A percentile compares a stretch with the other conserved stretches of the same genome.
phyloP scores from a whole-genome alignment of 768 basidiomycete genomes.

The Pisolithus microcarpus region DNA sequence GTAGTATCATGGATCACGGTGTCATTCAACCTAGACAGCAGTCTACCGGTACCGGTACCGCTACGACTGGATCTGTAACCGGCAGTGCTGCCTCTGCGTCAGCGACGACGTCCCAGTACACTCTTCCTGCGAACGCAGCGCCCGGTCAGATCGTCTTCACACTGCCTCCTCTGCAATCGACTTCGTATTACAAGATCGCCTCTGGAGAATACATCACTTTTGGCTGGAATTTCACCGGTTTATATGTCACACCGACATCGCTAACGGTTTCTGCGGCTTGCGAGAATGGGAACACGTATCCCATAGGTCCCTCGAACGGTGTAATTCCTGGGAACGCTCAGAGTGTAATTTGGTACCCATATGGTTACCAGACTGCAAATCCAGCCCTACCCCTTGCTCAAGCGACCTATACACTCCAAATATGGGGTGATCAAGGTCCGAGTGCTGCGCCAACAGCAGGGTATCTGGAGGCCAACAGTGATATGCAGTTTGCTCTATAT shows the following conservation, averaged over 20 bases:
- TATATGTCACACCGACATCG: slow-evolving; percentile 43
- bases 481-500: slow-evolving; percentile 57
- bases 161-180: slow-evolving; percentile 49
- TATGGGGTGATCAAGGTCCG: slow-evolving; percentile 51
- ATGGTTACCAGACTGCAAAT: slow-evolving; percentile 42
- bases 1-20: slow-evolving; percentile 5
- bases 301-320: slow-evolving; percentile 52
- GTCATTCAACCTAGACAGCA: slow-evolving; percentile 22
- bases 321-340: slow-evolving; percentile 46
- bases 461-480: slow-evolving; percentile 44
- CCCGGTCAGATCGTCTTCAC: slow-evolving; percentile 45
- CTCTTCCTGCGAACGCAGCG: slow-evolving; percentile 32
- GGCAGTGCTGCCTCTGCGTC: slow-evolving; percentile 14
- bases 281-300: slow-evolving; percentile 65
- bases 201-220: slow-evolving; percentile 50
- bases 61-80: slow-evolving; percentile 3
- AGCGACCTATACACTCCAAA: slow-evolving; percentile 51
- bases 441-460: slow-evolving; percentile 44
- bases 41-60: background rate
- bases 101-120: background rate
- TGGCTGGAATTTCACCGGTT: slow-evolving; percentile 66
- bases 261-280: slow-evolving; percentile 62
- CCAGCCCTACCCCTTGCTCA: slow-evolving; percentile 51
- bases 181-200: slow-evolving; percentile 65
- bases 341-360: slow-evolving; percentile 53